Percentiles rank a stretch among this genome's conserved stretches.
Conservation (phyloP, 225 moss, liverwort and hornwort genomes). For the Physcomitrium patens region DNA sequence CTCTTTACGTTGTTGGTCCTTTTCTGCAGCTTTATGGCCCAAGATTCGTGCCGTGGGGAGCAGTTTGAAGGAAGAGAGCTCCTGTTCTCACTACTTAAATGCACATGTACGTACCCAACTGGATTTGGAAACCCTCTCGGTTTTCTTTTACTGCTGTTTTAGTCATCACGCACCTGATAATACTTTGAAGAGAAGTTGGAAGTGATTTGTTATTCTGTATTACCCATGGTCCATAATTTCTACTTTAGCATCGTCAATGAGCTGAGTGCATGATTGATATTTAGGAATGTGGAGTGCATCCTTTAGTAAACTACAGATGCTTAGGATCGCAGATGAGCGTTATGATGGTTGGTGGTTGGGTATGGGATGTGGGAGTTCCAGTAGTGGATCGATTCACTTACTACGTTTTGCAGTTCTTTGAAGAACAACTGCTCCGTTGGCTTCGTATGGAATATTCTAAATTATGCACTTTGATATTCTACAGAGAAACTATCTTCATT, state of each 20-base stretch:
- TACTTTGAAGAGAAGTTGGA: conserved; percentile 11
- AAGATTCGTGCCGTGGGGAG: conserved; percentile 92
- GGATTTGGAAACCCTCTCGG: conserved; percentile 6
- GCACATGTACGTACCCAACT: conserved; percentile 64
- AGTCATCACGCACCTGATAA: not conserved
- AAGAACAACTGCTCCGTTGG: conserved; percentile 37
- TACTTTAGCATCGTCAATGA: not conserved
- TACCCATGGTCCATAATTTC: conserved; percentile 1
- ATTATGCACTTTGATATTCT: conserved; percentile 3
- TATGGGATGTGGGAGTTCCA: conserved; percentile 86
- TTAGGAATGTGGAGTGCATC: not conserved
- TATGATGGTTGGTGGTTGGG: conserved; percentile 32
- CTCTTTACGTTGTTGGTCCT: conserved; percentile 18
- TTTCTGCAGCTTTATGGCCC: conserved; percentile 81
- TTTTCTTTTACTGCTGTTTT: conserved; percentile 4
- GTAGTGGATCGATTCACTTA: conserved; percentile 99
- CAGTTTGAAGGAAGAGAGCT: conserved; percentile 95
- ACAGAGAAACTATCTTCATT: not conserved
- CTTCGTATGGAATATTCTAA: not conserved
- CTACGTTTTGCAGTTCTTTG: conserved; percentile 94
- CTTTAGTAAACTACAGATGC: not conserved
- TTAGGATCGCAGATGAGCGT: conserved; percentile 11
- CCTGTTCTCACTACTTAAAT: conserved; percentile 98
- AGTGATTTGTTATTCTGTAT: conserved; percentile 1
- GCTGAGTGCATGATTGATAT: not conserved